Percentiles rank a stretch among this genome's conserved stretches.
Conservation (phyloP, 1,139 yeast species). For the Candida sanyaensis region DNA sequence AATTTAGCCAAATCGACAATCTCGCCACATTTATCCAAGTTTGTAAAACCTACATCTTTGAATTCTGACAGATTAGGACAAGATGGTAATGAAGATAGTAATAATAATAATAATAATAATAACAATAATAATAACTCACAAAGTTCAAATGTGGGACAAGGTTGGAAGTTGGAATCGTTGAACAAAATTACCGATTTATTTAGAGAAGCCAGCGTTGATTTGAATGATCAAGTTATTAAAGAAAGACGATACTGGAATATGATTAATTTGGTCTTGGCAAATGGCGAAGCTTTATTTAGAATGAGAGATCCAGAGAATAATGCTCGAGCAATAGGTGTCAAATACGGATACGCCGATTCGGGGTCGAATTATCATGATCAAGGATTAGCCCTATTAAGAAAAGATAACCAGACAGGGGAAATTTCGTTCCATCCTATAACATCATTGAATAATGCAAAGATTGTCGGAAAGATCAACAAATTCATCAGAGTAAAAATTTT, state of each 20-base stretch:
- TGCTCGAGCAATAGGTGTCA: constrained; percentile 63
- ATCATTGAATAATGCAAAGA: constrained; percentile 18
- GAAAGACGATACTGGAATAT: constrained; percentile 79
- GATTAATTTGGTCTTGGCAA: constrained; percentile 49
- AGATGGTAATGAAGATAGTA: constrained; percentile 22
- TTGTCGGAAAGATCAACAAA: constrained; percentile 33
- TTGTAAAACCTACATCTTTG: constrained; percentile 78
- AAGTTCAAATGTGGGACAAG: constrained; percentile 59
- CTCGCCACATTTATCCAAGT: constrained; percentile 82
- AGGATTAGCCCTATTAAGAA: constrained; percentile 70
- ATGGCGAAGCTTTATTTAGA: constrained; percentile 74
- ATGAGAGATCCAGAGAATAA: constrained; percentile 55
- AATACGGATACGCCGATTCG: constrained; percentile 88
- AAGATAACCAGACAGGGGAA: constrained; percentile 35
- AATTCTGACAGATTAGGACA: constrained; percentile 59
- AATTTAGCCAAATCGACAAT: constrained; percentile 84
- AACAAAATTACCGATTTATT: constrained; percentile 56
- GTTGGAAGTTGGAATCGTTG: constrained; percentile 83
- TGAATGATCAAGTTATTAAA: constrained; percentile 55
- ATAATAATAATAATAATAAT: constrained; percentile 14
- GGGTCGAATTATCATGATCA: constrained; percentile 77
- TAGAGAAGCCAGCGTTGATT: constrained; percentile 49
- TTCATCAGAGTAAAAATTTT: constrained; percentile 56
- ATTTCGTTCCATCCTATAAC: constrained; percentile 35
- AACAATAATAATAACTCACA: constrained; percentile 22